A percentile compares a stretch with the other conserved stretches of the same genome.
Evolutionary conservation across 2,329 filamentous ascomycete genomes (phyloP).

Genomic region (Pseudogymnoascus sp.): DNA sequence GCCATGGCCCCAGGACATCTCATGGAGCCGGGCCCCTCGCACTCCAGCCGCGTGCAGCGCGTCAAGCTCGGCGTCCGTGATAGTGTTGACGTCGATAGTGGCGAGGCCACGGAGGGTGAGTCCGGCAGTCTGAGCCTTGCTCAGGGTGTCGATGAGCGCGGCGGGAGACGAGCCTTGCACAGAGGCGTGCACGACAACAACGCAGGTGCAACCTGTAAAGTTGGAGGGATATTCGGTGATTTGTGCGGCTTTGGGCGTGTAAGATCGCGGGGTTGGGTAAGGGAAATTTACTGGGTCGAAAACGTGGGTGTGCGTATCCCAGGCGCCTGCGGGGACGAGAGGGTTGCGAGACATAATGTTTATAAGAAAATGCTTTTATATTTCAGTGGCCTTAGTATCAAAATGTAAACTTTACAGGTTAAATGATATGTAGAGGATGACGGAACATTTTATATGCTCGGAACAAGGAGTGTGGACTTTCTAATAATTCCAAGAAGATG

Average conservation of each 20-base stretch:
- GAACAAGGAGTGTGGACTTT: background rate
- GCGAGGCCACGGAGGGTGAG: slow-evolving; percentile 76
- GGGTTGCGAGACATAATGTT: background rate
- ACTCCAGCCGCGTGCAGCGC: slow-evolving; percentile 21
- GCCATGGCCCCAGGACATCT: slow-evolving; percentile 22
- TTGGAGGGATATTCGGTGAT: slow-evolving; percentile 20
- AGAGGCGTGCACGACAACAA: slow-evolving; percentile 23
- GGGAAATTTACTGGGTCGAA: slow-evolving; percentile 19
- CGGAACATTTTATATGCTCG: background rate
- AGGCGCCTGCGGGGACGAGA: slow-evolving; percentile 10
- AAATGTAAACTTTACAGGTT: background rate
- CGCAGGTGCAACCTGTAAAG: slow-evolving; percentile 18
- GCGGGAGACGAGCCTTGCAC: slow-evolving; percentile 22
- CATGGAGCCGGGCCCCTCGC: slow-evolving; percentile 21
- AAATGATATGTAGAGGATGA: background rate
- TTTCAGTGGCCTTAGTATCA: background rate
- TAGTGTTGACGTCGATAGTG: slow-evolving; percentile 63
- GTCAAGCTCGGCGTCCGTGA: slow-evolving; percentile 21
- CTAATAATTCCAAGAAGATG: background rate
- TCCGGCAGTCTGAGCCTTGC: slow-evolving; percentile 48
- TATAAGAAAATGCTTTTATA: background rate
- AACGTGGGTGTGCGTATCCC: slow-evolving; percentile 22
- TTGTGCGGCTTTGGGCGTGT: slow-evolving; percentile 21
- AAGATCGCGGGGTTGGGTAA: slow-evolving; percentile 19
- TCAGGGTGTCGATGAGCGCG: slow-evolving; percentile 19